phyloP scores from a whole-genome alignment of 2,329 filamentous ascomycete genomes.

The Cladosporium velox region DNA sequence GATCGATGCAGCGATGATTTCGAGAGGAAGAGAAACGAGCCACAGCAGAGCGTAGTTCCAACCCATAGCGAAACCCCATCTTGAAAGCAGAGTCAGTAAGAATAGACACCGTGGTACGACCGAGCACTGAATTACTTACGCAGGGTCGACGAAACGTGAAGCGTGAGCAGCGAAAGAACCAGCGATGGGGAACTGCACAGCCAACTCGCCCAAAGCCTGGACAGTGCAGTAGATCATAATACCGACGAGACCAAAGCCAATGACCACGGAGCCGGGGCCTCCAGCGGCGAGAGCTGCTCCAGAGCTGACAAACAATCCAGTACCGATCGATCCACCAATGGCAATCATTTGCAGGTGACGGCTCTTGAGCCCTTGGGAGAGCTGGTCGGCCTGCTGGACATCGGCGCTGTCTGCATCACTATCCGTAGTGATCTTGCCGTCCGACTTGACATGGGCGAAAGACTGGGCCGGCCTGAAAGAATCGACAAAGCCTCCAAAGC shows the following conservation, averaged over 20 bases:
- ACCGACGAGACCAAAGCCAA: slow-evolving; percentile 35
- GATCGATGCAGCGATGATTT: slow-evolving; percentile 33
- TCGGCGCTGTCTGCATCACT: slow-evolving; percentile 27
- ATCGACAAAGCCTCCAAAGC: slow-evolving; percentile 19
- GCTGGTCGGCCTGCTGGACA: slow-evolving; percentile 33
- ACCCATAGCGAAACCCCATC: slow-evolving; percentile 36
- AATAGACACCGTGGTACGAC: slow-evolving; percentile 67
- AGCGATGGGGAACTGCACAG: slow-evolving; percentile 44
- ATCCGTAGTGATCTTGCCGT: background rate
- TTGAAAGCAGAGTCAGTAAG: background rate
- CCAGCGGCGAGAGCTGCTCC: slow-evolving; percentile 51
- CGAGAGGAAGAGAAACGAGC: slow-evolving; percentile 30
- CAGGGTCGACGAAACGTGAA: slow-evolving; percentile 48
- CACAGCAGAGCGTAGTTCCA: slow-evolving; percentile 35
- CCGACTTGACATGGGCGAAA: background rate
- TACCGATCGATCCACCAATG: slow-evolving; percentile 48
- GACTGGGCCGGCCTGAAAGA: slow-evolving; percentile 16
- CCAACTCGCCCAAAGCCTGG: slow-evolving; percentile 45
- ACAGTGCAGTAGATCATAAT: slow-evolving; percentile 50
- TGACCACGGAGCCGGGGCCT: slow-evolving; percentile 49
- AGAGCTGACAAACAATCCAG: slow-evolving; percentile 57
- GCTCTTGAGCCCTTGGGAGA: slow-evolving; percentile 36
- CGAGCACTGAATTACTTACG: slow-evolving; percentile 74
- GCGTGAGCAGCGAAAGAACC: slow-evolving; percentile 45
- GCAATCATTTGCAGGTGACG: slow-evolving; percentile 39